These are phyloP conservation scores for Stachybotrys elegans DNA, from an alignment of 2,329 filamentous ascomycete genomes.

Conservation along the genomic window DNA sequence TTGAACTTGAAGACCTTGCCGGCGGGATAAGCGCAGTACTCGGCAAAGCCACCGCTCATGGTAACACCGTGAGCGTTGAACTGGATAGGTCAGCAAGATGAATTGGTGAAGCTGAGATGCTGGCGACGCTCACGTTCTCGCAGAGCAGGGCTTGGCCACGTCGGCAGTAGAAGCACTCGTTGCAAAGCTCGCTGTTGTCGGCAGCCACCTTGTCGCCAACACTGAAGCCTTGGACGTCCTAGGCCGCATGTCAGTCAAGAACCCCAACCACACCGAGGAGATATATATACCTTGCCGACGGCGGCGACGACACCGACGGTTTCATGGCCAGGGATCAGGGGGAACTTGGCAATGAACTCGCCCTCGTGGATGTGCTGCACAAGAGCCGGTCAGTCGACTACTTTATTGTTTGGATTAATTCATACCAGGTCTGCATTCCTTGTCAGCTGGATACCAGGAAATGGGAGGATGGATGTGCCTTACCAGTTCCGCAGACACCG, in stretches of 20 bases:
- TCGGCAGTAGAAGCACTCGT: conserved; percentile 69
- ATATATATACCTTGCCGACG: conserved; percentile 34
- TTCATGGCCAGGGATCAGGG: conserved; percentile 63
- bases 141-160: conserved; percentile 64
- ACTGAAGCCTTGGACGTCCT: conserved; percentile 54
- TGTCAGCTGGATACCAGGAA: conserved; percentile 16
- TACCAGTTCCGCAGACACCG: conserved; percentile 56
- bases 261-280: conserved; percentile 8
- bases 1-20: conserved; percentile 59
- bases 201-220: conserved; percentile 61
- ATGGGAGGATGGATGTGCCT: conserved; percentile 21
- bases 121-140: conserved; percentile 42
- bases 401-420: too few species aligned
- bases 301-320: conserved; percentile 61
- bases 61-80: conserved; percentile 64
- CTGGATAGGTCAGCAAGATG: conserved; percentile 13
- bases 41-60: conserved; percentile 66
- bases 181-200: conserved; percentile 63
- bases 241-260: conserved; percentile 1
- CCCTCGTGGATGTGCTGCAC: conserved; percentile 58
- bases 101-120: too few species aligned
- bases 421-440: conserved; percentile 29
- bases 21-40: conserved; percentile 55
- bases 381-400: conserved; percentile 4
- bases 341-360: conserved; percentile 61